Evolutionary conservation across 2,329 filamentous ascomycete species (phyloP), one percentile per base, ranked within the genome.

Genomic region (Sporothrix dimorphospora): DNA sequence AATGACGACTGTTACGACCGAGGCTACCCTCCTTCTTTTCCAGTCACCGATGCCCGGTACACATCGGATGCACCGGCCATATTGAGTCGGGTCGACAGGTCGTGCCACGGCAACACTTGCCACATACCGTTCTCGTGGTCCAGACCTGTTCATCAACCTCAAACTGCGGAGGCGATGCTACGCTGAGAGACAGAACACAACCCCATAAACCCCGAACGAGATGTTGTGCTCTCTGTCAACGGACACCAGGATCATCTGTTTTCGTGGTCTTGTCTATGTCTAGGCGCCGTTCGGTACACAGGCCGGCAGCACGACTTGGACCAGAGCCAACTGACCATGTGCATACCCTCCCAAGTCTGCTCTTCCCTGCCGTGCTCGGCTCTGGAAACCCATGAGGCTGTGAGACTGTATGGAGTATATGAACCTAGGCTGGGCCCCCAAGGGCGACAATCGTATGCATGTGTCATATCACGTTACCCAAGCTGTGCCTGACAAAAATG

Each of bases 321-420:
- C n/a, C 9, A 24, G 27, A 19, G 53, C 42, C 42, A 40, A 30
- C n/a, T 45, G 38, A 8, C 34, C 21, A 7, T 40, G 47, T 2
- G 16, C 69, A 63, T 30, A 11, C 6, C 53, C 19, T n/a, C 38
- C 38, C 38, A 30, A 24, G 24, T 14, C 21, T 55, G 11, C 30
- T 24, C 14, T 47, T 69, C 34, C 63, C 71, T 72, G 71, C 14
- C 19, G 71, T 72, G 65, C 42, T 69, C 70, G 65, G 45, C 71
- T 72, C 11, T 69, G 30, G 53, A 72, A 69, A 69, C 71, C 53
- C 21, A 47, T 30, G 71, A n/a, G 16, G 53, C 47, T 69, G 71
- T 72, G 66, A 47, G 27, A 72, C 66, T 72, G 71, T 72, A 53
- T 34, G 34, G 67, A 57, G 38, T 72, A 70, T n/a, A 72, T 70